Base-by-base conservation (phyloP, 2,329 filamentous ascomycete species). In the Fonsecaea erecta region DNA sequence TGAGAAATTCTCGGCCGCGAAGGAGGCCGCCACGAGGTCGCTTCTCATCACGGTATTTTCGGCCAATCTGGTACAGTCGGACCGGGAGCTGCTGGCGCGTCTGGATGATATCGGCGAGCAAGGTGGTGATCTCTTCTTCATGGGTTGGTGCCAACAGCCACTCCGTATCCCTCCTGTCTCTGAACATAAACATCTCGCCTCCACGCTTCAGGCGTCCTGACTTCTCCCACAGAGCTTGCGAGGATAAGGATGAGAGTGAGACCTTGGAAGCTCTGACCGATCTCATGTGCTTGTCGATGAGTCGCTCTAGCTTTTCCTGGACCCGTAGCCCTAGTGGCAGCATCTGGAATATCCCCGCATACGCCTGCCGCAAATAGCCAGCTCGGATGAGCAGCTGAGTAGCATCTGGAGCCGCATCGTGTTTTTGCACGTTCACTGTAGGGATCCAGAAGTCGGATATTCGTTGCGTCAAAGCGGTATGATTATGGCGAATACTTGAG, bases 31-130 rank as follows among this genome's bases (percentile, higher is more conserved):
- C 91, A 34, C 95, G 86, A 21, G 95, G 95, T 28, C 95, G 86
- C 63, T 90, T 85, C 78, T 99, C 95, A 79, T 99, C 95, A 55
- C 95, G 88, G 74, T 98, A 99, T 77, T 99, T 99, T 53, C 94
- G 76, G 91, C 90, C 89, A 55, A 95, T 95, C 75, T 99, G 95
- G 74, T 98, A 99, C 0, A 99, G 80, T 51, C 93, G 86, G 26
- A 98, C 76, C 0, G 95, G 95, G 8, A 98, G 82, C 52, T 92
- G 88, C 73, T 93, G 94, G 75, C 97, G 94, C 0, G 93, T 97
- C 48, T 88, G 87, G 0, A 93, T 82, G 16, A 88, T 85, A 62
- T 84, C 85, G 3, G 87, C 86, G 1, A 97, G 91, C 1, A 99
- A 81, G 0, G 84, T 81, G 0, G 95, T 99, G 71, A 99, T 95